Percentiles rank a stretch among this genome's conserved stretches.
Evolutionary conservation across 73 alveolate species (phyloP).

Genomic region (Symbiodinium pilosum): DNA sequence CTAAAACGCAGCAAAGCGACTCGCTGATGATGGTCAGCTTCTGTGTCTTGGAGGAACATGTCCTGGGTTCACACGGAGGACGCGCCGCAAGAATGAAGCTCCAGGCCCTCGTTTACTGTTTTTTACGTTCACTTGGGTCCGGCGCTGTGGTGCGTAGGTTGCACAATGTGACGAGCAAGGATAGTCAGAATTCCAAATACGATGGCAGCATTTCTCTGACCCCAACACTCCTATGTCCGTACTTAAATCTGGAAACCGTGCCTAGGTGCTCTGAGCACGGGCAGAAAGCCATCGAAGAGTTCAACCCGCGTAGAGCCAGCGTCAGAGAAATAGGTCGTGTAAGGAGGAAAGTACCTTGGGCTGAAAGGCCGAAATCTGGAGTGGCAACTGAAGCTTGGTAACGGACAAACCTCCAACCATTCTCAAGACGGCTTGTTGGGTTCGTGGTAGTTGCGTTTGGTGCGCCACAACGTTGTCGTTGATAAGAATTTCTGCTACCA

Average conservation of each 20-base stretch:
- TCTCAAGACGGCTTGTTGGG: too few species aligned
- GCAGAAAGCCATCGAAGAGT: slow-evolving; percentile 20
- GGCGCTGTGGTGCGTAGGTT: background rate
- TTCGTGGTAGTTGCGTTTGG: too few species aligned
- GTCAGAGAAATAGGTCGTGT: background rate
- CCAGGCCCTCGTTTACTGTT: background rate
- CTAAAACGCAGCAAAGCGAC: background rate
- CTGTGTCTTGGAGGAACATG: background rate
- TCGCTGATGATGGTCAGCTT: background rate
- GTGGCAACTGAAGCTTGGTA: too few species aligned
- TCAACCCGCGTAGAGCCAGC: background rate
- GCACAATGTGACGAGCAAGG: too few species aligned
- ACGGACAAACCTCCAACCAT: too few species aligned
- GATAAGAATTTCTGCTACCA: too few species aligned
- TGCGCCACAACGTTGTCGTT: too few species aligned
- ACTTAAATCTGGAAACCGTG: background rate
- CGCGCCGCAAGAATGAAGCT: too few species aligned
- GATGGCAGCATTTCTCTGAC: too few species aligned
- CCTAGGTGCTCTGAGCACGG: background rate
- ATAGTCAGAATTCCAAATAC: too few species aligned
- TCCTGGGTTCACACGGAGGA: background rate
- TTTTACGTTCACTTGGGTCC: background rate
- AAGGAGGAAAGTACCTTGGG: background rate
- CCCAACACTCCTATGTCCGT: too few species aligned
- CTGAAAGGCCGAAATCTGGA: too few species aligned